A percentile compares a stretch with the other conserved stretches of the same genome.
These are phyloP conservation scores for Linum usitatissimum DNA, from an alignment of 345 rosid species.

Conservation along the genomic window DNA sequence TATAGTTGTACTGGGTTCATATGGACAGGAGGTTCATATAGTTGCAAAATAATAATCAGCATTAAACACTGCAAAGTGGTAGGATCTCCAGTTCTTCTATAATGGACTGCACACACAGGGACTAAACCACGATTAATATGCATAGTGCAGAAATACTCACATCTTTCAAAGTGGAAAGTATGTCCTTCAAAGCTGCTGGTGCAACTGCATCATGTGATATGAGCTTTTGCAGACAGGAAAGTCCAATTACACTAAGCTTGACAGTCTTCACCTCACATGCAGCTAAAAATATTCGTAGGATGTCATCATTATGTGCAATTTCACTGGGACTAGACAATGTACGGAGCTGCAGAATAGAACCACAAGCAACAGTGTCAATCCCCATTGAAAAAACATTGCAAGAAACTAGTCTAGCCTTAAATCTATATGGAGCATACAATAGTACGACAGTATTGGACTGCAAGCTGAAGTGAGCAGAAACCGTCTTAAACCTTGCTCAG, in stretches of 20 bases:
- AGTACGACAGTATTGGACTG: not conserved
- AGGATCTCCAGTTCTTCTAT: too few species aligned
- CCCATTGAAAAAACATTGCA: not conserved
- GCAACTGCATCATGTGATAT: conserved; percentile 91
- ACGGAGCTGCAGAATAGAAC: conserved; percentile 54
- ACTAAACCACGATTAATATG: not conserved
- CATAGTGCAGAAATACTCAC: conserved; percentile 35
- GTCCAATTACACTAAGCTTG: conserved; percentile 88
- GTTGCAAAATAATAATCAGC: too few species aligned
- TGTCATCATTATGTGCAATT: conserved; percentile 72
- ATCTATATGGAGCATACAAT: not conserved
- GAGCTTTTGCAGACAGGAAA: conserved; percentile 89
- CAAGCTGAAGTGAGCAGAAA: not conserved
- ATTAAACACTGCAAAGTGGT: too few species aligned
- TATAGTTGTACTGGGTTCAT: not conserved
- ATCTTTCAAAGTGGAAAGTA: conserved; percentile 69
- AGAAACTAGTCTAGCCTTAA: too few species aligned
- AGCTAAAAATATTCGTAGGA: conserved; percentile 72
- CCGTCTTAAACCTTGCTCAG: not conserved
- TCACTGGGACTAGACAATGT: conserved; percentile 74
- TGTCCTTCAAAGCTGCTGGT: conserved; percentile 70
- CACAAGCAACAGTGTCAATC: not conserved
- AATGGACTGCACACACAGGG: too few species aligned
- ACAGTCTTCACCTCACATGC: conserved; percentile 84
- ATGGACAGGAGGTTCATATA: not conserved